Evolutionary conservation across 768 basidiomycete species (phyloP).

Genomic region (Butyriboletus loyo): DNA sequence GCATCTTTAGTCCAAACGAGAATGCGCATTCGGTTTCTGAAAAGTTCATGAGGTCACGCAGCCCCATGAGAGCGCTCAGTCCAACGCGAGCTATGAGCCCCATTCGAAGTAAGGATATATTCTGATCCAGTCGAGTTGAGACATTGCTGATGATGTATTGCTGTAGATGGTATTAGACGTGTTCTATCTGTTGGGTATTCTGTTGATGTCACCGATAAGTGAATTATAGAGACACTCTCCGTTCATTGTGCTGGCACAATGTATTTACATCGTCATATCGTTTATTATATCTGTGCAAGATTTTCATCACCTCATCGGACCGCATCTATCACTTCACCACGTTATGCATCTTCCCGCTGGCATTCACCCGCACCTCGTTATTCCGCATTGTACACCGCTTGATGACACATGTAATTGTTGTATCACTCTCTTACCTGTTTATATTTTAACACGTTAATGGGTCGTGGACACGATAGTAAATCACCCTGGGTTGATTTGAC

Average conservation of each 20-base stretch:
- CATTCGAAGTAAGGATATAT: slow-evolving; percentile 12
- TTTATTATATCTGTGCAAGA: background rate
- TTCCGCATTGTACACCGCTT: background rate
- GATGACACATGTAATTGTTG: background rate
- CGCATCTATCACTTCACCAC: background rate
- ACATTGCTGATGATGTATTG: slow-evolving; percentile 4
- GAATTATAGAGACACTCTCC: background rate
- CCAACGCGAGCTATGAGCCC: slow-evolving; percentile 33
- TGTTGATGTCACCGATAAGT: slow-evolving; percentile 5
- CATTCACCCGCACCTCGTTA: background rate
- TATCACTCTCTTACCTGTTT: background rate
- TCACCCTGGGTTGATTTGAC: background rate
- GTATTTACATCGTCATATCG: background rate
- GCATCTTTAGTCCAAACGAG: background rate
- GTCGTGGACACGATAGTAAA: background rate
- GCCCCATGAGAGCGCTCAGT: slow-evolving; percentile 27
- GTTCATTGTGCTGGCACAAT: background rate
- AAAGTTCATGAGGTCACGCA: slow-evolving; percentile 4
- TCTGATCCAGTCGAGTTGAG: background rate
- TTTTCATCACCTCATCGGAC: background rate
- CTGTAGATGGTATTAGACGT: slow-evolving; percentile 28
- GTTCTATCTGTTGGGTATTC: slow-evolving; percentile 22
- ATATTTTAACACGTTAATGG: background rate
- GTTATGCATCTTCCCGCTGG: background rate
- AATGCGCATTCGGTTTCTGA: background rate